These are phyloP conservation scores for Mucor lusitanicus DNA, from an alignment of 371 early-diverging fungal species.

Conservation along the genomic window DNA sequence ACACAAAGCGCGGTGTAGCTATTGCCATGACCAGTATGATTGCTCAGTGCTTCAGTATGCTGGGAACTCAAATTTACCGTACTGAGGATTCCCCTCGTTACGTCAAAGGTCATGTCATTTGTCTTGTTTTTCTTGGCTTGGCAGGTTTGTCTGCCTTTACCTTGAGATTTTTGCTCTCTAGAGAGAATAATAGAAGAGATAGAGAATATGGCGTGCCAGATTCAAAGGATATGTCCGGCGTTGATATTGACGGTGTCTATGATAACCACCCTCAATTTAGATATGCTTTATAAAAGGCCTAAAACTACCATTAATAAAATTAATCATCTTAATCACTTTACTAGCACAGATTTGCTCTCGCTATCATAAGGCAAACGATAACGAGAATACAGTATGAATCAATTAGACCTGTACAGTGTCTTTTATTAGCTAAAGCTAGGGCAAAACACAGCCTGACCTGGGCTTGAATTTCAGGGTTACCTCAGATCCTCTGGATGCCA, in stretches of 20 bases:
- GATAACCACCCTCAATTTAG: slow-evolving; percentile 29
- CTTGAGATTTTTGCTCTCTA: slow-evolving; percentile 39
- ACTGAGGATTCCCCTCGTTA: slow-evolving; percentile 51
- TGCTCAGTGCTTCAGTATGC: slow-evolving; percentile 57
- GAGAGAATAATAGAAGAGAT: slow-evolving; percentile 53
- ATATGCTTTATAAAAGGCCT: slow-evolving; percentile 17
- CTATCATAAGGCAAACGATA: too few relatives aligned
- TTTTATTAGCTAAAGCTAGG: too few relatives aligned
- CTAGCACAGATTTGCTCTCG: too few relatives aligned
- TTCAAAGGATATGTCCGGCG: slow-evolving; percentile 12
- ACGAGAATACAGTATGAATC: too few relatives aligned
- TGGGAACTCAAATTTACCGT: slow-evolving; percentile 63
- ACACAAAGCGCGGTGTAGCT: slow-evolving; percentile 59
- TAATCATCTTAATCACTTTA: too few relatives aligned
- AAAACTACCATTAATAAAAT: too few relatives aligned
- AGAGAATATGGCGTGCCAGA: slow-evolving; percentile 10
- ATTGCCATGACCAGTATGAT: slow-evolving; percentile 55
- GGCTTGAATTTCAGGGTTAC: too few relatives aligned
- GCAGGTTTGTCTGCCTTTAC: slow-evolving; percentile 18
- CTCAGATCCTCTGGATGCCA: too few relatives aligned
- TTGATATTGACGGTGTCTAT: slow-evolving; percentile 19
- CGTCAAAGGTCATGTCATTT: slow-evolving; percentile 52
- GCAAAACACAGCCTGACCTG: too few relatives aligned
- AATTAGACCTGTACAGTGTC: too few relatives aligned
- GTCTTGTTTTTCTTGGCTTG: slow-evolving; percentile 41